A percentile compares a stretch with the other conserved stretches of the same genome.
phyloP scores from a whole-genome alignment of 176 grass and related monocot species.

The Bolboschoenus planiculmis region DNA sequence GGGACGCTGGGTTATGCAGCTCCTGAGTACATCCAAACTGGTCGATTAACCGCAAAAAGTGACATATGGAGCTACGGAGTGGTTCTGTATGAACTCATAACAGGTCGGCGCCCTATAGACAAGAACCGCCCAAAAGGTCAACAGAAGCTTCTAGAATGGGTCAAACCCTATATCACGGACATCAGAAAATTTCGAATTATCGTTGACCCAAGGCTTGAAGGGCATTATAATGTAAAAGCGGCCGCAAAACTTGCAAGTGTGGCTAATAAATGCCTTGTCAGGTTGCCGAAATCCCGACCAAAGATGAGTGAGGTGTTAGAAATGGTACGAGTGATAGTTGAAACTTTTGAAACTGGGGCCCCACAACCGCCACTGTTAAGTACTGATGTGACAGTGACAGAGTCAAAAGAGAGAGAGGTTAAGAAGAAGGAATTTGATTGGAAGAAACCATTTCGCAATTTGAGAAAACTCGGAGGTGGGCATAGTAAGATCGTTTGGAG shows the following conservation, averaged over 20 bases:
- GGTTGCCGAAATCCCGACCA: conserved; percentile 60
- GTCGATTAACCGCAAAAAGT: conserved; percentile 73
- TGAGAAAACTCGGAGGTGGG: conserved; percentile 28
- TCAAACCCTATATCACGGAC: conserved; percentile 75
- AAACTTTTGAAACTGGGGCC: conserved; percentile 32
- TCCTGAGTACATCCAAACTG: conserved; percentile 87
- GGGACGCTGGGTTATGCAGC: conserved; percentile 91
- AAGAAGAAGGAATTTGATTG: conserved; percentile 32
- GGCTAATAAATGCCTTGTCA: conserved; percentile 70
- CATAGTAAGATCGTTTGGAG: conserved; percentile 41
- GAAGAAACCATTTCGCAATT: conserved; percentile 45
- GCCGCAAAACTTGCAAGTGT: conserved; percentile 52
- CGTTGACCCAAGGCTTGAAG: conserved; percentile 59
- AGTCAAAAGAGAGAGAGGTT: conserved; percentile 18
- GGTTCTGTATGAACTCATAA: conserved; percentile 94
- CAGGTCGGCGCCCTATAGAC: conserved; percentile 70
- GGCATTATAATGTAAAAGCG: conserved; percentile 62
- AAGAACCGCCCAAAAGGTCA: conserved; percentile 74
- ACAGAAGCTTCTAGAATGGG: conserved; percentile 95
- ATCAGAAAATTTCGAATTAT: conserved; percentile 62
- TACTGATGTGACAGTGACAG: conserved; percentile 6
- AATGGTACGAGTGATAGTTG: conserved; percentile 57
- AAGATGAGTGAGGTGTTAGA: conserved; percentile 93
- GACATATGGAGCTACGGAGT: conserved; percentile 96
- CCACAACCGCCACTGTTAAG: conserved; percentile 57